phyloP scores from a whole-genome alignment of 164 flowering plant species.

The Kalanchoe fedtschenkoi region DNA sequence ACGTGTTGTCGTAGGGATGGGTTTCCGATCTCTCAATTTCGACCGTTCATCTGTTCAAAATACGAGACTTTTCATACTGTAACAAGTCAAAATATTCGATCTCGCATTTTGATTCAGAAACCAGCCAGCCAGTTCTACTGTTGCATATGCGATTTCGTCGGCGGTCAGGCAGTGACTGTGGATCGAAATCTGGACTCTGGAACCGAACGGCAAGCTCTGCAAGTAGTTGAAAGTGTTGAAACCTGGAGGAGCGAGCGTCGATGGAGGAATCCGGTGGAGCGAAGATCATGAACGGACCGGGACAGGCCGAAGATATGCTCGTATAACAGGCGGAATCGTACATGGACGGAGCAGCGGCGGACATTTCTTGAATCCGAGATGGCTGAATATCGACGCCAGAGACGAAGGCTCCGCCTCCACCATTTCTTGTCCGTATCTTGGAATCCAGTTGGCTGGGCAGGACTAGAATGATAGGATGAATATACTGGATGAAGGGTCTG shows the following conservation, averaged over 20 bases:
- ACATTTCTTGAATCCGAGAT: slow-evolving; percentile 2
- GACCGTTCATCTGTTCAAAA: no score
- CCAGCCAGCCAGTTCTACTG: no score
- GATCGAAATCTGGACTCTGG: slow-evolving; percentile 3
- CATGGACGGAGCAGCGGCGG: background rate
- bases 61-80: no score
- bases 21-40: no score
- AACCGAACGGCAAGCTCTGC: slow-evolving; percentile 3
- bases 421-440: no score
- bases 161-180: slow-evolving; percentile 5
- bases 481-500: background rate
- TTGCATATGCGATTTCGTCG: background rate
- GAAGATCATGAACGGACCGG: slow-evolving; percentile 4
- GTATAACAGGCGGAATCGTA: background rate
- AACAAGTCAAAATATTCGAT: no score
- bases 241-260: slow-evolving; percentile 6
- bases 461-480: background rate
- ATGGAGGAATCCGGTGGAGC: slow-evolving; percentile 6
- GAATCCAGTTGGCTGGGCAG: background rate
- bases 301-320: background rate
- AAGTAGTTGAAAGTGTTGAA: background rate
- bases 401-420: background rate
- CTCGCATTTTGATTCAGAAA: no score
- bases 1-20: no score
- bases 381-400: background rate